Evolutionary conservation across 108 stramenopile genomes (phyloP).

Genomic region (Nitzschia sp.): DNA sequence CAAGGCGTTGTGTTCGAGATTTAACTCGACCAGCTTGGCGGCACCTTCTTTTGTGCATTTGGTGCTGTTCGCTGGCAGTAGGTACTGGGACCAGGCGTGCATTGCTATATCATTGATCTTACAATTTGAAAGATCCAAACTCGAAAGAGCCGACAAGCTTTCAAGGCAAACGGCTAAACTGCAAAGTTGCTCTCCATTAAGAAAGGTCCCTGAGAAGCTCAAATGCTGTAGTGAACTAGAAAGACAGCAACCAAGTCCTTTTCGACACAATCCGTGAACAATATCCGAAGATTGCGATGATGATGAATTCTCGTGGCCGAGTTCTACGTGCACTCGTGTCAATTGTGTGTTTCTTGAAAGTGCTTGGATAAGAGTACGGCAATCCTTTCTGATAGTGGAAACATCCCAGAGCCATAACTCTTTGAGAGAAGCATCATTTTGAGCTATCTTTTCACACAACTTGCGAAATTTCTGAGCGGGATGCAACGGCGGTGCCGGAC

Average conservation of each 20-base stretch:
- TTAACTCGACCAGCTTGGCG: neutral
- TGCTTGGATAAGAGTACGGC: neutral
- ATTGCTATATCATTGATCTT: no score
- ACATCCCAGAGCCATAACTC: neutral
- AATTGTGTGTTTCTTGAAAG: neutral
- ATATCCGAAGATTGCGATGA: no score
- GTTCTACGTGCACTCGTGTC: neutral
- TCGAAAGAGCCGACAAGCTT: neutral
- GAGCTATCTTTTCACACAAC: neutral
- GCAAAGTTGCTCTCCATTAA: neutral
- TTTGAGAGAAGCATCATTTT: neutral
- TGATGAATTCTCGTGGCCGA: neutral
- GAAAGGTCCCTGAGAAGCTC: neutral
- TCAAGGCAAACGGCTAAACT: neutral
- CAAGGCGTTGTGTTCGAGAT: neutral
- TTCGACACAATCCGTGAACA: neutral
- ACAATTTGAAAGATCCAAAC: no score
- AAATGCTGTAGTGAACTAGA: neutral
- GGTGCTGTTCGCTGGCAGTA: no score
- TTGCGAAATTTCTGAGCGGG: neutral
- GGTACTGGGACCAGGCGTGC: no score
- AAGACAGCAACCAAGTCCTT: neutral
- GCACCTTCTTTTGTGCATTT: no score
- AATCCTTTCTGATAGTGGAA: neutral
- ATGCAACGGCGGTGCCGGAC: neutral